Conservation (phyloP, 805 yeast species). For the Lipomyces anomalus region DNA sequence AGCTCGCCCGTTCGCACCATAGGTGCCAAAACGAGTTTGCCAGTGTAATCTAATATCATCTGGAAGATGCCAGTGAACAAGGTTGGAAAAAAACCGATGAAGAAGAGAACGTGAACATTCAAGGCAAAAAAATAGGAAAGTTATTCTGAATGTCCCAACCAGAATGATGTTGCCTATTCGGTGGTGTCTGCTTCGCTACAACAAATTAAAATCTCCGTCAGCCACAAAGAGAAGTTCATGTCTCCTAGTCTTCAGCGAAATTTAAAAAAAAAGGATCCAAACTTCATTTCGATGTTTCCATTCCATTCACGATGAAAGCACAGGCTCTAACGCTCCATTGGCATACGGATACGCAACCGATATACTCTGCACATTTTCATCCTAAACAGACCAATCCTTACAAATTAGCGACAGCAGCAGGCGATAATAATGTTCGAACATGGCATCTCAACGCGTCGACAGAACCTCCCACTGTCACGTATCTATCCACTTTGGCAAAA, state of each 20-base stretch:
- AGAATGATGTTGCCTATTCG: too few relatives aligned
- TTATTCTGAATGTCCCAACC: too few relatives aligned
- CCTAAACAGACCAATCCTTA: conserved; percentile 23
- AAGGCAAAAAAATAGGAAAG: too few relatives aligned
- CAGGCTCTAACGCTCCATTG: conserved; percentile 38
- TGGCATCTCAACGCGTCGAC: conserved; percentile 31
- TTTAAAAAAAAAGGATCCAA: too few relatives aligned
- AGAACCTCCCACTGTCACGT: conserved; percentile 50
- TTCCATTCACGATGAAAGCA: conserved; percentile 37
- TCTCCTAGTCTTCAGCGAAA: too few relatives aligned
- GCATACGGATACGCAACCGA: conserved; percentile 41
- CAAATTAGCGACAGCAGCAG: conserved; percentile 88
- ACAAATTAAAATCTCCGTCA: too few relatives aligned
- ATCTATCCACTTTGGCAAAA: conserved; percentile 71
- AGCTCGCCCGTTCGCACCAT: conserved; percentile 94
- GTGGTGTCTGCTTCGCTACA: too few relatives aligned
- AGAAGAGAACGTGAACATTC: too few relatives aligned
- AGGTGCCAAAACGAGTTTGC: conserved; percentile 84
- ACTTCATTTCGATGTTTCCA: too few relatives aligned
- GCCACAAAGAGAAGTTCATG: too few relatives aligned
- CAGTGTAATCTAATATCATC: conserved; percentile 49
- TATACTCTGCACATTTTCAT: conserved; percentile 38
- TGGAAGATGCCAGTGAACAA: too few relatives aligned
- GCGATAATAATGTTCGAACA: conserved; percentile 81
- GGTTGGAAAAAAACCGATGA: too few relatives aligned